Evolutionary conservation across 495 filamentous ascomycete genomes (phyloP).

Genomic region (Neurospora discreta): DNA sequence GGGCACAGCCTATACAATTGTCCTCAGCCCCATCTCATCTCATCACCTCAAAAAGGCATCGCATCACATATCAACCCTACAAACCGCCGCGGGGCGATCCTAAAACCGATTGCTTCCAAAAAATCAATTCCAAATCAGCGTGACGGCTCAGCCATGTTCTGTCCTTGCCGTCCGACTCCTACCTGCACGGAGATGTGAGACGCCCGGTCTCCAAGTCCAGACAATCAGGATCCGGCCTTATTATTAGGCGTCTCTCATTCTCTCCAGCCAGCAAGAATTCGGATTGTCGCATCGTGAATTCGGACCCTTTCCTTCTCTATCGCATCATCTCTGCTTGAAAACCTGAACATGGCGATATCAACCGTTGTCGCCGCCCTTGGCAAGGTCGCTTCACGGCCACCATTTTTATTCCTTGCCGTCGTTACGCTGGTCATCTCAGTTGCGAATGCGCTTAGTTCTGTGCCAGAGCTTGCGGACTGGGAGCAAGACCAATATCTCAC

Average conservation of each 20-base stretch:
- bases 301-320: background rate
- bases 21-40: background rate
- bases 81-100: background rate
- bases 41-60: background rate
- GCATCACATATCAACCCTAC: background rate
- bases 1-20: background rate
- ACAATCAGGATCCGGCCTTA: slow-evolving; percentile 6
- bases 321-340: background rate
- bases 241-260: background rate
- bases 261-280: background rate
- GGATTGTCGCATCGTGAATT: background rate
- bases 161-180: background rate
- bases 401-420: slow-evolving; percentile 15
- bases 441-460: background rate
- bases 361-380: slow-evolving; percentile 25
- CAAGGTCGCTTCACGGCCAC: slow-evolving; percentile 21
- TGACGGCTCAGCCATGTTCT: slow-evolving; percentile 11
- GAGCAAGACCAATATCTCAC: background rate
- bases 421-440: slow-evolving; percentile 5
- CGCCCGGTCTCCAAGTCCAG: slow-evolving; percentile 5
- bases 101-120: background rate
- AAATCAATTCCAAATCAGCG: background rate
- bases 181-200: slow-evolving; percentile 12
- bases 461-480: background rate
- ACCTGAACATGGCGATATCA: slow-evolving; percentile 25